Percentiles rank a stretch among this genome's conserved stretches.
Evolutionary conservation across 2,329 filamentous ascomycete species (phyloP).

Genomic region (Colletotrichum sp.): DNA sequence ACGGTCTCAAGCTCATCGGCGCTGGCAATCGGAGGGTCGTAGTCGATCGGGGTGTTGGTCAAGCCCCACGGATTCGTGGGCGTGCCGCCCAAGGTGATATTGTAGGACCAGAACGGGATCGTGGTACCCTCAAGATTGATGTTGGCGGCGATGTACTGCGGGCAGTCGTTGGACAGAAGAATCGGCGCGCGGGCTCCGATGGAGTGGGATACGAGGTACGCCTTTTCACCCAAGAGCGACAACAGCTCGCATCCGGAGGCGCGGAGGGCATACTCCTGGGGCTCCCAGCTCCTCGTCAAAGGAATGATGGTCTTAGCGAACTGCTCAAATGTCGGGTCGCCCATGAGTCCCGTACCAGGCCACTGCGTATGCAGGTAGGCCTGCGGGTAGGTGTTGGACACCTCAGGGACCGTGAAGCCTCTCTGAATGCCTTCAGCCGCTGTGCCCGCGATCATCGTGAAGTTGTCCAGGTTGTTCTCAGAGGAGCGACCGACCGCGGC

Average conservation of each 20-base stretch:
- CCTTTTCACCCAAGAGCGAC: slow-evolving; percentile 28
- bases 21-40: slow-evolving; percentile 35
- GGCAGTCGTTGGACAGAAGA: slow-evolving; percentile 29
- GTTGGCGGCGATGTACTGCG: slow-evolving; percentile 27
- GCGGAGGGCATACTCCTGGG: slow-evolving; percentile 30
- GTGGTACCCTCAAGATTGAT: slow-evolving; percentile 30
- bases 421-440: slow-evolving; percentile 27
- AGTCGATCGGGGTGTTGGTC: slow-evolving; percentile 44
- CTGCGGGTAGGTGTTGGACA: slow-evolving; percentile 24
- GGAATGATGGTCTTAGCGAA: slow-evolving; percentile 32
- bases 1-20: slow-evolving; percentile 11
- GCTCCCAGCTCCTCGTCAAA: slow-evolving; percentile 27
- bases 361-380: slow-evolving; percentile 38
- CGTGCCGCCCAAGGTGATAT: not conserved
- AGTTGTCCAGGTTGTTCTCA: slow-evolving; percentile 23
- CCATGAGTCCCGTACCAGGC: slow-evolving; percentile 34
- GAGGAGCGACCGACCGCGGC: slow-evolving; percentile 42
- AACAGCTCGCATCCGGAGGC: slow-evolving; percentile 31
- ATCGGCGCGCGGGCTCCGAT: slow-evolving; percentile 24
- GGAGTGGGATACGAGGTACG: slow-evolving; percentile 35
- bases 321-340: slow-evolving; percentile 31
- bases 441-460: slow-evolving; percentile 22
- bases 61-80: slow-evolving; percentile 40
- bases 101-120: slow-evolving; percentile 30
- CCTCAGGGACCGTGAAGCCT: slow-evolving; percentile 34